These are phyloP conservation scores for Pulveroboletus sp. DNA, from an alignment of 768 basidiomycete species.

Conservation along the genomic window DNA sequence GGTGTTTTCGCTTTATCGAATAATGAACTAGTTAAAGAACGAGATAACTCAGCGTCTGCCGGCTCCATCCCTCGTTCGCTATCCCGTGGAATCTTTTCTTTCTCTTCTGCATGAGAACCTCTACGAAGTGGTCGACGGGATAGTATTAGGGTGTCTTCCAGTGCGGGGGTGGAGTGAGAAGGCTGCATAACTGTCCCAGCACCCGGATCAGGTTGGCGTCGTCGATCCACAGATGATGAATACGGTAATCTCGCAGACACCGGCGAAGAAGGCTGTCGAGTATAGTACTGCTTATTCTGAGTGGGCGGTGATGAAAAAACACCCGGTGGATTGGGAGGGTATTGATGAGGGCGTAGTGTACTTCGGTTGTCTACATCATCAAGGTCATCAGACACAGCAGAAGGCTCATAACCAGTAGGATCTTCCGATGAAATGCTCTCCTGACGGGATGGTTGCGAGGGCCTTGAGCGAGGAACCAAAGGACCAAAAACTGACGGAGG, in stretches of 20 bases:
- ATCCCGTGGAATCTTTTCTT: conserved; percentile 22
- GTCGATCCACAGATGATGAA: conserved; percentile 23
- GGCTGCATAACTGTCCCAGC: conserved; percentile 21
- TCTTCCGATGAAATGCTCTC: conserved; percentile 68
- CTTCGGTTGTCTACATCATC: conserved; percentile 53
- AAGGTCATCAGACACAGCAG: conserved; percentile 47
- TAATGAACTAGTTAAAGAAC: conserved; percentile 10
- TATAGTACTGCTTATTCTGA: conserved; percentile 34
- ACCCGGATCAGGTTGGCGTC: conserved; percentile 21
- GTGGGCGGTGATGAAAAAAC: conserved; percentile 35
- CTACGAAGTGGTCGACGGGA: conserved; percentile 26
- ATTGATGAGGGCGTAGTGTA: conserved; percentile 39
- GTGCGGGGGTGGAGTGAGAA: conserved; percentile 25
- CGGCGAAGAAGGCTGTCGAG: conserved; percentile 36
- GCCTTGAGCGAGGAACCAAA: conserved; percentile 42
- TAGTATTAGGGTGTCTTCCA: conserved; percentile 28
- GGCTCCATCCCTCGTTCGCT: conserved; percentile 19
- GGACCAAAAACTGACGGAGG: conserved; percentile 46
- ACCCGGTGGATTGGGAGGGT: conserved; percentile 22
- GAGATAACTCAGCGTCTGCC: conserved; percentile 19
- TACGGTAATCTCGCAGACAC: conserved; percentile 26
- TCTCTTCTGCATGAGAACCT: conserved; percentile 25
- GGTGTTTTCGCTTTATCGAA: conserved; percentile 14
- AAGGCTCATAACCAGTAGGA: conserved; percentile 67
- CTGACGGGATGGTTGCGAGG: conserved; percentile 54